Conservation (phyloP, 2,329 filamentous ascomycete species). For the Fusarium goolgardi region DNA sequence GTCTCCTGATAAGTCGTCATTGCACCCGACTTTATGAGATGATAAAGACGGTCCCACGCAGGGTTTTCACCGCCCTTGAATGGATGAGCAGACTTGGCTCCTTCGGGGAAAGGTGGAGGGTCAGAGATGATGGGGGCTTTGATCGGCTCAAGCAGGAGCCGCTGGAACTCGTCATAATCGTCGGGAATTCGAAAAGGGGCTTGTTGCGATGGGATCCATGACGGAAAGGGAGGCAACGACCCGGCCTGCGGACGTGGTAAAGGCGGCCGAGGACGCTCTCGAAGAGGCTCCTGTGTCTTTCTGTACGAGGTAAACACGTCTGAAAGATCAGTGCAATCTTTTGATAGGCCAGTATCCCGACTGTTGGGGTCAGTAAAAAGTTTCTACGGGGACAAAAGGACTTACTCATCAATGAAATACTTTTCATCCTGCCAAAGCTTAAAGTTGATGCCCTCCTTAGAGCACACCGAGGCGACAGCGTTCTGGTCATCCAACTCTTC, state of each 20-base stretch:
- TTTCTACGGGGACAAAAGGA: no score
- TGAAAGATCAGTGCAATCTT: slow-evolving; percentile 62
- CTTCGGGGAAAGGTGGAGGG: slow-evolving; percentile 64
- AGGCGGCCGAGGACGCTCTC: slow-evolving; percentile 69
- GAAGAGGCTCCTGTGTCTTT: slow-evolving; percentile 77
- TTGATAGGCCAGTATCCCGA: slow-evolving; percentile 66
- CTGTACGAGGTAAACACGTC: slow-evolving; percentile 82
- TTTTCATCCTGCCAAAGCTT: slow-evolving; percentile 79
- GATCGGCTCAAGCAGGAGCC: slow-evolving; percentile 69
- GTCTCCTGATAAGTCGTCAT: slow-evolving; percentile 76
- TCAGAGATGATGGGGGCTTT: slow-evolving; percentile 55
- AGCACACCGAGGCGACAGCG: slow-evolving; percentile 64
- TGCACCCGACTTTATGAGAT: slow-evolving; percentile 70
- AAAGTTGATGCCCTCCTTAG: slow-evolving; percentile 67
- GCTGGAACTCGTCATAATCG: slow-evolving; percentile 63
- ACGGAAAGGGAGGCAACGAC: slow-evolving; percentile 65
- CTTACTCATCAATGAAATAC: slow-evolving; percentile 82
- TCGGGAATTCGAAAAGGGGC: slow-evolving; percentile 73
- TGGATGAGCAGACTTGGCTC: slow-evolving; percentile 69
- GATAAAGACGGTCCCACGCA: slow-evolving; percentile 67
- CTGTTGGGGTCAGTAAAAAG: slow-evolving; percentile 54
- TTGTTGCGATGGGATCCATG: slow-evolving; percentile 66
- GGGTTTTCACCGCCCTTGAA: slow-evolving; percentile 75
- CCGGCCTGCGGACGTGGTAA: slow-evolving; percentile 64
- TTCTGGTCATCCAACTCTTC: slow-evolving; percentile 77